A percentile compares a stretch with the other conserved stretches of the same genome.
Evolutionary conservation across 495 filamentous ascomycete genomes (phyloP).

Genomic region (Viridothelium virens): DNA sequence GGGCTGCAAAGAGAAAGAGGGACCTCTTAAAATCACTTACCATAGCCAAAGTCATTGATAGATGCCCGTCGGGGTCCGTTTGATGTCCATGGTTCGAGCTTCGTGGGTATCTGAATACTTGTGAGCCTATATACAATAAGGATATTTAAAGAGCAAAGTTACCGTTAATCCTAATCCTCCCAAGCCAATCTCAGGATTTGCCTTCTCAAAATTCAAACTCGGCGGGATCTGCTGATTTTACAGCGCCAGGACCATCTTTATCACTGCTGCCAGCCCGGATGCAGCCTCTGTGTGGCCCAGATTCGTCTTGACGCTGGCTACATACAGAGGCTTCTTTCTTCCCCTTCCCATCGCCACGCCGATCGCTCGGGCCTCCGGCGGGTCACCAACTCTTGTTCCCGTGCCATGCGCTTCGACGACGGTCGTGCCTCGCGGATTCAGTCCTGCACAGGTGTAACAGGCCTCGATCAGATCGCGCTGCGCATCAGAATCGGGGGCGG

Average conservation of each 20-base stretch:
- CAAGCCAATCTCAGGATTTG: conserved; percentile 37
- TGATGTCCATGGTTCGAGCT: not conserved
- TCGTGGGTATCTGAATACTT: not conserved
- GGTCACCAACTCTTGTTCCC: no score
- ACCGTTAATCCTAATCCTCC: not conserved
- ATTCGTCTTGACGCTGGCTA: no score
- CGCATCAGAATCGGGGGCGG: conserved; percentile 8
- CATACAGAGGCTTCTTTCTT: no score
- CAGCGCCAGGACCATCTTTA: conserved; percentile 53
- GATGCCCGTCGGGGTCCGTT: not conserved
- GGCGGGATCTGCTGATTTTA: conserved; percentile 47
- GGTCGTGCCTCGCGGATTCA: not conserved
- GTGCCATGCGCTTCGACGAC: not conserved
- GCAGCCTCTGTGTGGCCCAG: conserved; percentile 46
- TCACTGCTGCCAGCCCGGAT: conserved; percentile 49
- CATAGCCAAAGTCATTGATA: no score
- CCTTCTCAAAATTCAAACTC: conserved; percentile 37
- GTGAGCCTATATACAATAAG: not conserved
- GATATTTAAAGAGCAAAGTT: not conserved
- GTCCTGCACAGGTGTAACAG: not conserved
- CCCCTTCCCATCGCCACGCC: no score
- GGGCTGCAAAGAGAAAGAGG: not conserved
- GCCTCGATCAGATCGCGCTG: conserved; percentile 11
- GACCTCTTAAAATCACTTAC: not conserved
- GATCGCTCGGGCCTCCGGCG: no score